These are phyloP conservation scores for Elongisporangium undulatum DNA, from an alignment of 352 stramenopile genomes.

Conservation along the genomic window DNA sequence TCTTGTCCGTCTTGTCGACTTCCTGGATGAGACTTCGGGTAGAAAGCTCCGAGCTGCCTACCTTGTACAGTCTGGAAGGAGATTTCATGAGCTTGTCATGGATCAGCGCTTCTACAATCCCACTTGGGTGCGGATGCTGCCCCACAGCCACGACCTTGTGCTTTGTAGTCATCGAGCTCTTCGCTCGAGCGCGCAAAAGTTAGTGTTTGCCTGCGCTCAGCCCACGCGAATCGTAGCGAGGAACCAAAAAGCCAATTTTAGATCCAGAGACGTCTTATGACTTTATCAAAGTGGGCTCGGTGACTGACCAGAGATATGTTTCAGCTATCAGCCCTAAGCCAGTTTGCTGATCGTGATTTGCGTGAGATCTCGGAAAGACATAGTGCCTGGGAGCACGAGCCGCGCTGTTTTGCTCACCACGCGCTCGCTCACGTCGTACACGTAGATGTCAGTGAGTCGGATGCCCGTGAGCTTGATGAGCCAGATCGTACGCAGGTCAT, in stretches of 20 bases:
- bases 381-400: neutral
- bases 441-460: neutral
- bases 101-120: neutral
- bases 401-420: neutral
- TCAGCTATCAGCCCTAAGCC: neutral
- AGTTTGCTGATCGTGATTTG: neutral
- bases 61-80: neutral
- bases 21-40: neutral
- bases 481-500: neutral
- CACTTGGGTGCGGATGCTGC: neutral
- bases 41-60: neutral
- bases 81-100: neutral
- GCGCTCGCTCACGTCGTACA: neutral
- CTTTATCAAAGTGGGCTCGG: neutral
- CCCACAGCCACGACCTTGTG: neutral
- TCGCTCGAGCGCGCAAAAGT: neutral
- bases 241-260: neutral
- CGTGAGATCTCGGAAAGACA: neutral
- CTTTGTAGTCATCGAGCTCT: neutral
- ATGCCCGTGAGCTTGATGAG: neutral
- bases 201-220: neutral
- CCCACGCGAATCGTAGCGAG: neutral
- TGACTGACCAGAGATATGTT: neutral
- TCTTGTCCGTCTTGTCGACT: neutral
- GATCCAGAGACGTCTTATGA: neutral